Conservation (phyloP, 2,329 filamentous ascomycete species). For the Pyrenochaeta sp. region DNA sequence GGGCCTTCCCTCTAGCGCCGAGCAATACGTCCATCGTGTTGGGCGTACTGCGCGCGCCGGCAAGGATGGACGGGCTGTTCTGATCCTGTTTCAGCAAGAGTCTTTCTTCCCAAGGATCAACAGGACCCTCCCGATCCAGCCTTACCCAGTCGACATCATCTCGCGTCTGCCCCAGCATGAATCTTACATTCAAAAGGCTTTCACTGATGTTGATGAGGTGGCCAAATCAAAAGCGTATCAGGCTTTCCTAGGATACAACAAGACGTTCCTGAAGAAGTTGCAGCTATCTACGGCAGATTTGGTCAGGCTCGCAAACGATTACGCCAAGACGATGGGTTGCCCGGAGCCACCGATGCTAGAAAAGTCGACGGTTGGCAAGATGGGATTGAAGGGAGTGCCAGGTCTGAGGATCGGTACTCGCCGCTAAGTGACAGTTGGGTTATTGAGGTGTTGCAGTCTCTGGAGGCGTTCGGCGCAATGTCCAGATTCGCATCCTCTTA, state of each 20-base stretch:
- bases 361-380: slow-evolving; percentile 55
- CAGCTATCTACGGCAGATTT: slow-evolving; percentile 48
- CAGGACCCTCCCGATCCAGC: slow-evolving; percentile 58
- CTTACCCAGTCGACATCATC: slow-evolving; percentile 55
- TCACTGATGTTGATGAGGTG: slow-evolving; percentile 49
- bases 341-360: slow-evolving; percentile 56
- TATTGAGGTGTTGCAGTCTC: neutral
- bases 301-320: slow-evolving; percentile 54
- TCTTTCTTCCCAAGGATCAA: slow-evolving; percentile 60
- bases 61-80: slow-evolving; percentile 61
- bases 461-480: neutral
- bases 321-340: slow-evolving; percentile 53
- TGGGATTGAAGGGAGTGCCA: slow-evolving; percentile 56
- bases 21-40: slow-evolving; percentile 56
- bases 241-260: slow-evolving; percentile 58
- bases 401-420: slow-evolving; percentile 47
- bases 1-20: slow-evolving; percentile 58
- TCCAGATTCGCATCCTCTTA: no score
- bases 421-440: slow-evolving; percentile 11
- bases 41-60: slow-evolving; percentile 52
- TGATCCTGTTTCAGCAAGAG: slow-evolving; percentile 61
- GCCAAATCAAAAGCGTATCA: slow-evolving; percentile 55
- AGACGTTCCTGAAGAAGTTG: slow-evolving; percentile 54
- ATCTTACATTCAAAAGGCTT: slow-evolving; percentile 39
- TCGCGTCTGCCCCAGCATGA: slow-evolving; percentile 43